Conservation (phyloP, 306 rosid genomes). For the Vigna radiata region DNA sequence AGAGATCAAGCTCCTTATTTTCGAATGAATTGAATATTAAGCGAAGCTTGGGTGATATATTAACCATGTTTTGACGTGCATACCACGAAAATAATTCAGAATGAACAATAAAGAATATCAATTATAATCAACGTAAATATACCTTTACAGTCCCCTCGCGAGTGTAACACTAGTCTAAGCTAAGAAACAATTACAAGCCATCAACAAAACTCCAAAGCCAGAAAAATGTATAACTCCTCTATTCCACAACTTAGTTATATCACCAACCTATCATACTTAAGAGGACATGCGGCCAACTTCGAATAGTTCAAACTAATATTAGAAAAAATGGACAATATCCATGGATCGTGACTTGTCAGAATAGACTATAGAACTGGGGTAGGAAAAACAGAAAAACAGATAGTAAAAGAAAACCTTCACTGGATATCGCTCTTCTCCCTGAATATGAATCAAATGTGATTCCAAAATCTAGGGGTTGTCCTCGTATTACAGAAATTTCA, state of each 20-base stretch:
- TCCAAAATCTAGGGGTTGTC: neutral
- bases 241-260: constrained; percentile 4
- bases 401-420: neutral
- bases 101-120: constrained; percentile 20
- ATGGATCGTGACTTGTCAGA: neutral
- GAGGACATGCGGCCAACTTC: constrained; percentile 4
- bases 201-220: constrained; percentile 22
- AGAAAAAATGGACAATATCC: constrained; percentile 6
- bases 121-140: constrained; percentile 16
- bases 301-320: neutral
- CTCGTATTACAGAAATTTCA: neutral
- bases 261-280: constrained; percentile 4
- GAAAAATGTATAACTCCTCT: constrained; percentile 22
- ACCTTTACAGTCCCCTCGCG: neutral
- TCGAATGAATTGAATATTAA: constrained; percentile 19
- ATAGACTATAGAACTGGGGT: neutral
- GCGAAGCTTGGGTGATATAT: constrained; percentile 2
- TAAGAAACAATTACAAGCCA: neutral
- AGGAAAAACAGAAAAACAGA: neutral
- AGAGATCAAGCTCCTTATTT: constrained; percentile 20
- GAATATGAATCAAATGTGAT: neutral
- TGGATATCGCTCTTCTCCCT: neutral
- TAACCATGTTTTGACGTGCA: constrained; percentile 11
- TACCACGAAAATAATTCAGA: neutral
- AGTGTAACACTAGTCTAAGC: too few relatives aligned